Evolutionary conservation across 2,329 filamentous ascomycete species (phyloP).

Genomic region (Aurifilum marmelostoma): DNA sequence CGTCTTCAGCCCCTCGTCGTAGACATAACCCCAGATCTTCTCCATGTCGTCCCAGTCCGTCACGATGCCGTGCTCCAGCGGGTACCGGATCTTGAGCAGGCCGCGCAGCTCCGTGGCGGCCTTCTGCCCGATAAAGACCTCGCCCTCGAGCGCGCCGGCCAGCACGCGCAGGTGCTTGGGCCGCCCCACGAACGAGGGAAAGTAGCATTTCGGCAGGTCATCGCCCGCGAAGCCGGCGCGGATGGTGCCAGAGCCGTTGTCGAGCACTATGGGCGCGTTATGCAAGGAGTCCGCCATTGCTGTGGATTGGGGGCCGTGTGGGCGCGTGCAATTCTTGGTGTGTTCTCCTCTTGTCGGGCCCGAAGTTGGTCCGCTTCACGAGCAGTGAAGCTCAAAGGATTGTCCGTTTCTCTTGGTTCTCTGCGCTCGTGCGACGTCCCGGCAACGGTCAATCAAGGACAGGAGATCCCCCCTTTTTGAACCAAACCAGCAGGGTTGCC

Average conservation of each 20-base stretch:
- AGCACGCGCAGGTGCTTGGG: constrained; percentile 95
- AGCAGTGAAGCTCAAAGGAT: not conserved
- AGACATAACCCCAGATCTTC: constrained; percentile 98
- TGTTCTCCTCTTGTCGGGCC: not conserved
- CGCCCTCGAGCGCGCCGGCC: constrained; percentile 93
- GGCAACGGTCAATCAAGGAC: not conserved
- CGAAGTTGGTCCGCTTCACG: not conserved
- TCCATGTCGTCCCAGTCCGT: constrained; percentile 99
- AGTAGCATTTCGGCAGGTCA: constrained; percentile 94
- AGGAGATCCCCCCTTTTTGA: not conserved
- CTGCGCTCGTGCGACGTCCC: not conserved
- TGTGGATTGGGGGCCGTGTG: not conserved
- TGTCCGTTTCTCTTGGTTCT: not conserved
- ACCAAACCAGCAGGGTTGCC: not conserved
- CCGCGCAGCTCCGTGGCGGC: constrained; percentile 87
- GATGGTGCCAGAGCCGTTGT: constrained; percentile 98
- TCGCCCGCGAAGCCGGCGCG: constrained; percentile 96
- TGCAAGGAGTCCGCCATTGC: constrained; percentile 70
- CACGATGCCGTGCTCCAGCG: constrained; percentile 95
- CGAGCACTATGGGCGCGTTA: constrained; percentile 97
- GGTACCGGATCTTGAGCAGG: constrained; percentile 92
- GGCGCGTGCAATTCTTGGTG: not conserved
- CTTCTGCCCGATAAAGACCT: constrained; percentile 93
- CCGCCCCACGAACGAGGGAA: constrained; percentile 94
- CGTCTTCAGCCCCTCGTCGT: constrained; percentile 93